Evolutionary conservation across 1,284 basidiomycete genomes (phyloP).

Genomic region (Microbotryum saponariae): DNA sequence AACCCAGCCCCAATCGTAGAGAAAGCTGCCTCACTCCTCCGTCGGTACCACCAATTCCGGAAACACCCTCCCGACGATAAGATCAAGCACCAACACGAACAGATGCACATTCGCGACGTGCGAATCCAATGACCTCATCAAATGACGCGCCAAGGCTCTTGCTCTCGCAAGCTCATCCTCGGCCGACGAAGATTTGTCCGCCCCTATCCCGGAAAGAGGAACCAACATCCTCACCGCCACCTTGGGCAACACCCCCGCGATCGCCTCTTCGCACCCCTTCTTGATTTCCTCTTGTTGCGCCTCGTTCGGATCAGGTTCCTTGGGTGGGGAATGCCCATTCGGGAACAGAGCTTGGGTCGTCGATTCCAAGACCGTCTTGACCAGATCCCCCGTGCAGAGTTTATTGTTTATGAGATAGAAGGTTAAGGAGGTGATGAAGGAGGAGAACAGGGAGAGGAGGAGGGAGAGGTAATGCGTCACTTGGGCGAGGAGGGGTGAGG

Average conservation of each 20-base stretch:
- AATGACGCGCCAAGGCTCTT: constrained; percentile 42
- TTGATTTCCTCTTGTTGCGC: constrained; percentile 53
- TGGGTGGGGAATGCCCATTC: constrained; percentile 63
- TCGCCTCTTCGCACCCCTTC: constrained; percentile 7
- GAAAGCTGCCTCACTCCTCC: constrained; percentile 1
- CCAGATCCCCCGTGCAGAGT: constrained; percentile 51
- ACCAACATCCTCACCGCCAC: background rate
- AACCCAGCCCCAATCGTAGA: no score
- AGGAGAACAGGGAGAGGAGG: constrained; percentile 11
- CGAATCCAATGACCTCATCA: constrained; percentile 55
- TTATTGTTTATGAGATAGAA: constrained; percentile 54
- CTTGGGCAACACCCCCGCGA: constrained; percentile 9
- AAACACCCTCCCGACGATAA: constrained; percentile 54
- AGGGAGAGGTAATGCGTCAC: constrained; percentile 31
- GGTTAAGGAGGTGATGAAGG: constrained; percentile 43
- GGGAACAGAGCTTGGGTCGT: constrained; percentile 65
- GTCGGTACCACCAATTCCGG: constrained; percentile 52
- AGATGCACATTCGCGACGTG: constrained; percentile 60
- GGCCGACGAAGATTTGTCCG: background rate
- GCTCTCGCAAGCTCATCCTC: no score
- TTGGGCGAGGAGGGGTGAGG: constrained; percentile 28
- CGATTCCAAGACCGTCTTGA: constrained; percentile 48
- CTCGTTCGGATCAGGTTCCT: constrained; percentile 57
- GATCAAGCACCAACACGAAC: constrained; percentile 56
- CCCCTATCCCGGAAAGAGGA: background rate